Percentiles rank a stretch among this genome's conserved stretches.
phyloP scores from a whole-genome alignment of 805 yeast species.

The Candida ulmi region DNA sequence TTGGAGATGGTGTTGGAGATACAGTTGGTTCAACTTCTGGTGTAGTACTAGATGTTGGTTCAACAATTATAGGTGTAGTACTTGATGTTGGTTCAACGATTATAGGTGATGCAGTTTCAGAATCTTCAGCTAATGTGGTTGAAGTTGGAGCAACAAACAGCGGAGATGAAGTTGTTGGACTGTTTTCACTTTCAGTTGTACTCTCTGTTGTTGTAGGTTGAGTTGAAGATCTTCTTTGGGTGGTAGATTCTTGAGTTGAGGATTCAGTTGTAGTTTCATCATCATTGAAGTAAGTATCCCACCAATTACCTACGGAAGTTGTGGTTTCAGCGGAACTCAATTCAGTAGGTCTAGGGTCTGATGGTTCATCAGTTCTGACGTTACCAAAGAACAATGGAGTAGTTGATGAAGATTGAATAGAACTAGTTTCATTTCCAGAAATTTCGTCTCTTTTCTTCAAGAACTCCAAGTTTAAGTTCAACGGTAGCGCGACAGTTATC shows the following conservation, averaged over 20 bases:
- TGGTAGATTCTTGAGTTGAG: neutral
- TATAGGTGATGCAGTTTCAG: too few species aligned
- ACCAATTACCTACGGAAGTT: neutral
- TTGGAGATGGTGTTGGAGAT: too few species aligned
- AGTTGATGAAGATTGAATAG: too few species aligned
- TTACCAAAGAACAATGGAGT: too few species aligned
- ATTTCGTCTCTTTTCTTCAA: conserved; percentile 1
- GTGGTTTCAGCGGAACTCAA: neutral
- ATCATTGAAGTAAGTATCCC: neutral
- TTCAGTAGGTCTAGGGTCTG: neutral
- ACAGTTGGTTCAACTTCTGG: too few species aligned
- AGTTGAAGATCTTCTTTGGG: neutral
- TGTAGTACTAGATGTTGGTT: too few species aligned
- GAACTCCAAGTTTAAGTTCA: conserved; percentile 7
- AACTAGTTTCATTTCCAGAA: too few species aligned
- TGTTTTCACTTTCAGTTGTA: neutral
- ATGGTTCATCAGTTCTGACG: too few species aligned
- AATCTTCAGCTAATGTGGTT: neutral
- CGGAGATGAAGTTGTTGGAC: neutral
- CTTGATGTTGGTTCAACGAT: too few species aligned
- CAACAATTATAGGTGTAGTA: too few species aligned
- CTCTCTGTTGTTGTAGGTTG: too few species aligned
- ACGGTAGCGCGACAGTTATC: conserved; percentile 12
- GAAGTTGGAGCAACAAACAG: neutral
- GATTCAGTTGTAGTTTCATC: neutral